Evolutionary conservation across 257 asterid species (phyloP), one percentile per base, ranked within the genome.

Genomic region (Penstemon eatonii): DNA sequence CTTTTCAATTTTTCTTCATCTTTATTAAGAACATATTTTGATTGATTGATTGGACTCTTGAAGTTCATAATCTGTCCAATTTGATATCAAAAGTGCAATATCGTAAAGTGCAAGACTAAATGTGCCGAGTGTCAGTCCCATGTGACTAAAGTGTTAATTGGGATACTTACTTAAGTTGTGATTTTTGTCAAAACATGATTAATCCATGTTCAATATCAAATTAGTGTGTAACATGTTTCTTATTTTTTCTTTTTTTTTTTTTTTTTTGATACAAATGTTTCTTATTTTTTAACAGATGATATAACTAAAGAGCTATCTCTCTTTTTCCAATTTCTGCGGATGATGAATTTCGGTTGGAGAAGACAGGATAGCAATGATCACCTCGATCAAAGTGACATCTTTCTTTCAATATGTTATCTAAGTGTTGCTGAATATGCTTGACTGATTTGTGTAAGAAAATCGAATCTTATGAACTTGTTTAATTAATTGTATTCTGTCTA

Each of bases 261-360:
- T n/a, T n/a, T n/a, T n/a, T n/a, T n/a, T n/a, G n/a, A n/a, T n/a
- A n/a, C n/a, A n/a, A n/a, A n/a, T n/a, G n/a, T n/a, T n/a, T n/a
- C n/a, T n/a, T n/a, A n/a, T n/a, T n/a, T n/a, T 7, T 47, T 25
- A 25, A 58, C 73, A 69, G 73, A 43, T 69, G 67, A 69, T 50
- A 50, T 12, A 36, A 62, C 6, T 43, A 44, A 62, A 62, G 54
- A 13, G 67, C 42, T 46, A 12, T 15, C 18, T 43, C 41, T 62
- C 11, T 18, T 13, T 1, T 13, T 4, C 5, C 8, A 44, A 61
- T 25, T 25, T 25, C 33, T 25, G 54, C 10, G 3, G 49, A 60
- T 5, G 11, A 43, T 12, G 53, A 60, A 60, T 47, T 60, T 41
- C 7, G 65, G 49, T 41, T 41, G 36, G 36, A 19, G 41, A 62